Percentiles rank a stretch among this genome's conserved stretches.
Conservation (phyloP, 371 early-diverging fungal genomes). For the Coemansia sp. region DNA sequence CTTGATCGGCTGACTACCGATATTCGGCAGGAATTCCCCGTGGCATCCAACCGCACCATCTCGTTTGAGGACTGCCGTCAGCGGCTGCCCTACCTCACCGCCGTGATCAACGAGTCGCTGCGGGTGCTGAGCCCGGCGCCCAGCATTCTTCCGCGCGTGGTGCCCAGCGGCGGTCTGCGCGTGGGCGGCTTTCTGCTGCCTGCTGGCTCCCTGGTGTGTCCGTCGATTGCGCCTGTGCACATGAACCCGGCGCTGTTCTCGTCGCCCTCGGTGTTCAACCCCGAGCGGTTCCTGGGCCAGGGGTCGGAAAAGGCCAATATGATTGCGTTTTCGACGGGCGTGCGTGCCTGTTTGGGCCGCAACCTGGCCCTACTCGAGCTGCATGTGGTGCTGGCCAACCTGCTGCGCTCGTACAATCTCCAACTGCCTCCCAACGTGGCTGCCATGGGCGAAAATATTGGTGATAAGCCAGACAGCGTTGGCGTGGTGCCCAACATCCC, state of each 20-base stretch:
- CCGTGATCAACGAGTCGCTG: conserved; percentile 44
- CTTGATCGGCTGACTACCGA: conserved; percentile 15
- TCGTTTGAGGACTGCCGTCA: conserved; percentile 14
- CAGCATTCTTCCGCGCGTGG: conserved; percentile 38
- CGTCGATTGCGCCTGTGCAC: conserved; percentile 25
- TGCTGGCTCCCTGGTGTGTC: conserved; percentile 34
- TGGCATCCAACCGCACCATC: background rate
- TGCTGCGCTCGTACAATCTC: conserved; percentile 40
- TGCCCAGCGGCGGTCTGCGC: conserved; percentile 31
- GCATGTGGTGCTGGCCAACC: conserved; percentile 42
- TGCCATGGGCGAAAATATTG: background rate
- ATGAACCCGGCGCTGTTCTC: conserved; percentile 18
- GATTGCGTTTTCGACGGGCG: conserved; percentile 45
- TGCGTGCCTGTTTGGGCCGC: conserved; percentile 49
- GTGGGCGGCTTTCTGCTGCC: conserved; percentile 40
- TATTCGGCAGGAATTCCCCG: conserved; percentile 27
- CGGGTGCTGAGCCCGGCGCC: conserved; percentile 36
- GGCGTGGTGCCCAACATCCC: conserved; percentile 27
- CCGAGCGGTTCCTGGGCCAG: conserved; percentile 31
- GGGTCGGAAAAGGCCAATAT: conserved; percentile 4
- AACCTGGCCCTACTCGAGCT: conserved; percentile 50
- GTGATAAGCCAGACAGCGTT: background rate
- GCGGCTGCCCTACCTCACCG: conserved; percentile 33
- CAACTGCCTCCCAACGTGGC: background rate
- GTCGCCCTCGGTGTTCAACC: conserved; percentile 21